Evolutionary conservation across 2,329 filamentous ascomycete genomes (phyloP).

Genomic region (Fusarium transvaalense): DNA sequence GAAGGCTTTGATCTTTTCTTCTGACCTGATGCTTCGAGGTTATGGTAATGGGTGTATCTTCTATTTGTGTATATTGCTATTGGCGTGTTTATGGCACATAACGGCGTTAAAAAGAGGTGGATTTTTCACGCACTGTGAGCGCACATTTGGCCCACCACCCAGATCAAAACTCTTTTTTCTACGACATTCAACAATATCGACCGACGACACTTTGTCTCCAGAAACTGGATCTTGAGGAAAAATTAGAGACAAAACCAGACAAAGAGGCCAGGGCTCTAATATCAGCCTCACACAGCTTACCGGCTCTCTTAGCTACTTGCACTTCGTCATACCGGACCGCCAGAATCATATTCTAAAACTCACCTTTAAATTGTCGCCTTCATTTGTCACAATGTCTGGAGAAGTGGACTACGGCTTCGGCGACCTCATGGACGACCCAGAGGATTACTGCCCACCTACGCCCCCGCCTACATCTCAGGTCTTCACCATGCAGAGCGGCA

Average conservation of each 20-base stretch:
- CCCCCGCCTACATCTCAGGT: slow-evolving; percentile 79
- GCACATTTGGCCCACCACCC: slow-evolving; percentile 47
- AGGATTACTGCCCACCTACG: slow-evolving; percentile 82
- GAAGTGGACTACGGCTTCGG: slow-evolving; percentile 56
- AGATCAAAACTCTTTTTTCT: slow-evolving; percentile 48
- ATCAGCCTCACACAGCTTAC: not conserved
- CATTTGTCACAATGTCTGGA: slow-evolving; percentile 49
- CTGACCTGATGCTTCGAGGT: not conserved
- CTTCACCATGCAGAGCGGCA: slow-evolving; percentile 76
- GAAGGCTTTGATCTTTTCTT: not conserved
- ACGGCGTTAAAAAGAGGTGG: slow-evolving; percentile 3
- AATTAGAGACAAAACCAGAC: not conserved
- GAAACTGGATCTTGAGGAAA: not conserved
- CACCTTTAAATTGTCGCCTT: not conserved
- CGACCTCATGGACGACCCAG: slow-evolving; percentile 82
- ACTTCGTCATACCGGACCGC: not conserved
- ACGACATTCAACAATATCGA: slow-evolving; percentile 34
- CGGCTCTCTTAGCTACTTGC: not conserved
- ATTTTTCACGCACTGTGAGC: slow-evolving; percentile 47
- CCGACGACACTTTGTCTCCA: slow-evolving; percentile 6
- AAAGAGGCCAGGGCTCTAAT: not conserved
- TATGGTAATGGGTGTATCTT: not conserved
- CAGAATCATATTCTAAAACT: slow-evolving; percentile 14
- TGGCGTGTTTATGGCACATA: not conserved
- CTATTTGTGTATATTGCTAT: slow-evolving; percentile 1